Base-by-base conservation (phyloP, 2,329 filamentous ascomycete species). In the Ophiostoma perfectum region DNA sequence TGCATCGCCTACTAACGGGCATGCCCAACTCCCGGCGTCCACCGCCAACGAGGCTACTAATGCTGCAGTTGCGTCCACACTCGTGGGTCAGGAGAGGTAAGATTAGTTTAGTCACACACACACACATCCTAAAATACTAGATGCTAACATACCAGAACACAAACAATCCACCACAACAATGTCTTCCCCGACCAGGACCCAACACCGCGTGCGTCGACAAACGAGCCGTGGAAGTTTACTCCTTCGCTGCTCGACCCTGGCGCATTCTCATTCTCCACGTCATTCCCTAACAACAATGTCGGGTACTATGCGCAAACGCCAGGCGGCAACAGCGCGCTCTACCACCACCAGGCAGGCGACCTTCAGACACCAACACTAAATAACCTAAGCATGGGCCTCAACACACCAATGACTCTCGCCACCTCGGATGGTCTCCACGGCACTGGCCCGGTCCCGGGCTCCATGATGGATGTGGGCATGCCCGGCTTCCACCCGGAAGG, bases 211-310 rank as follows among this genome's bases (percentile, higher is more conserved):
- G 90, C 88, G 18, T 86, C 90, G 58, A 65, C 68, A 47, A 88
- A 90, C 74, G 93, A 97, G 73, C 88, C 86, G 73, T 95, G 93
- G 88, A 86, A 90, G 72, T 93, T 97, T 75, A 96, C 93, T 2
- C 92, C 93, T 4, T 95, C 93, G 36, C 82, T 96, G 69, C 85
- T 98, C 76, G 94, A 98, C 76, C 88, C 92, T 18, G 92, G 90
- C 77, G 90, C 91, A 42, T 92, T 92, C 77, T 86, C 88, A 38
- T 97, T 97, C 78, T 84, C 87, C 70, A 84, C 63, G 41, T 16
- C 84, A 68, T 94, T 96, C 75, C 88, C 90, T 72, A 92, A 91
- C 78, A 90, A 90, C 63, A 63, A 86, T 52, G 64, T 64, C 90
- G 16, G 91, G 7, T 39, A 65, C 78, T 97, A 96, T 78, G 93